A percentile compares a stretch with the other conserved stretches of the same genome.
Conservation (phyloP, 176 grass and related monocot species). For the Cymbopogon citratus region DNA sequence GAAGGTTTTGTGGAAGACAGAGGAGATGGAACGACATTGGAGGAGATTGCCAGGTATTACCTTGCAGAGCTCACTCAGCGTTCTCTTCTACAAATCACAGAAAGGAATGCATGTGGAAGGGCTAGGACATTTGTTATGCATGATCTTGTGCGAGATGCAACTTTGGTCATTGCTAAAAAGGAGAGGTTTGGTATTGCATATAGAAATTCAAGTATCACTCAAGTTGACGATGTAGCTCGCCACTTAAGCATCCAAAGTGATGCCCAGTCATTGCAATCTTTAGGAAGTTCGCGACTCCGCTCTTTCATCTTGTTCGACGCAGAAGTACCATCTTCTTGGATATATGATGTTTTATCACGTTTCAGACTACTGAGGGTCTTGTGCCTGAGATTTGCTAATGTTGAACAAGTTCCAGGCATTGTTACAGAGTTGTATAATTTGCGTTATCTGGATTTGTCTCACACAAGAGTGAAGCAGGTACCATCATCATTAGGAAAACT, state of each 20-base stretch:
- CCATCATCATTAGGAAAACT: conserved; percentile 39
- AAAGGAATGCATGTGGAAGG: conserved; percentile 16
- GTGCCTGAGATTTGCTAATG: conserved; percentile 22
- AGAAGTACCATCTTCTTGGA: conserved; percentile 10
- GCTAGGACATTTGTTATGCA: conserved; percentile 16
- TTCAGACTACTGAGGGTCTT: conserved; percentile 35
- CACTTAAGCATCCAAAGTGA: neutral
- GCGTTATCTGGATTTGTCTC: conserved; percentile 29
- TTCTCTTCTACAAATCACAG: conserved; percentile 15
- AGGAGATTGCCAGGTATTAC: conserved; percentile 29
- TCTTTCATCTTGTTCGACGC: conserved; percentile 30
- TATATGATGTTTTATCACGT: conserved; percentile 23
- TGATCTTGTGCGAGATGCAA: conserved; percentile 27
- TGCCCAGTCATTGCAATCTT: neutral
- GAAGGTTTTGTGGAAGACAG: conserved; percentile 42
- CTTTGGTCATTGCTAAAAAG: neutral
- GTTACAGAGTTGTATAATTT: conserved; percentile 26
- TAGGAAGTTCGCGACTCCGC: neutral
- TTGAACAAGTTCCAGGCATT: conserved; percentile 20
- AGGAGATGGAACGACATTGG: conserved; percentile 21
- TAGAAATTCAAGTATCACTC: neutral
- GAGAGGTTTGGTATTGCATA: conserved; percentile 21
- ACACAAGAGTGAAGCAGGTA: conserved; percentile 29
- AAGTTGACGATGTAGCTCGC: neutral
- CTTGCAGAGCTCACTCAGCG: conserved; percentile 18